These are phyloP conservation scores for Angophora floribunda DNA, from an alignment of 345 rosid species.

Conservation along the genomic window DNA sequence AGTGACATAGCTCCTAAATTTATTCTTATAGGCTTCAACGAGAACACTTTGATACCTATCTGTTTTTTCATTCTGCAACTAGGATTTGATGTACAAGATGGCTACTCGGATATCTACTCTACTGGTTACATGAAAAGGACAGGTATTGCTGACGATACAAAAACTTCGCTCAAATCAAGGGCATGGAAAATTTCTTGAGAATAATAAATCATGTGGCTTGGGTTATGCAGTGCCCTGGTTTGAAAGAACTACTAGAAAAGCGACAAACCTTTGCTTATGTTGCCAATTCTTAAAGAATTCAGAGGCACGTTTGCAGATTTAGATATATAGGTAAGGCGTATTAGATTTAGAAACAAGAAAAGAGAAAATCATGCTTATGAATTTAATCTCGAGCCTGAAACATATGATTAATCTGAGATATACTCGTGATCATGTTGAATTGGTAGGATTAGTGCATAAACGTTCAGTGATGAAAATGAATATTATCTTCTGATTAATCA, in stretches of 20 bases:
- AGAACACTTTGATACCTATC: background rate
- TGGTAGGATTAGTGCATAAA: rapidly evolving
- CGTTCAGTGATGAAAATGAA: background rate
- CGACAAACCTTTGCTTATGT: background rate
- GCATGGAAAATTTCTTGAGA: background rate
- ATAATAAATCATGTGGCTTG: background rate
- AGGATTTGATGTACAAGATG: background rate
- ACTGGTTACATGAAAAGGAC: background rate
- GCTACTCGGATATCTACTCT: background rate
- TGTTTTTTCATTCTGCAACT: background rate
- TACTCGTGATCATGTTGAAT: background rate
- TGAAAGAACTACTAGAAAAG: background rate
- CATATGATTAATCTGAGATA: background rate
- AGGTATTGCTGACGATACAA: background rate
- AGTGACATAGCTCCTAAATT: background rate
- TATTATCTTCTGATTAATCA: background rate
- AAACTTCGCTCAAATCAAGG: background rate
- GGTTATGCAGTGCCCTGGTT: background rate
- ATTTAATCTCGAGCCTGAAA: background rate
- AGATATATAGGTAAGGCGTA: background rate
- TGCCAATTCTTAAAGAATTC: background rate
- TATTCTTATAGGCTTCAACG: background rate
- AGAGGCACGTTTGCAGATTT: background rate
- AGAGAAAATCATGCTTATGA: rapidly evolving
- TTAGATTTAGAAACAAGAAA: too few relatives aligned